These are phyloP conservation scores for Rhodamnia argentea DNA, from an alignment of 345 rosid genomes.

Conservation along the genomic window DNA sequence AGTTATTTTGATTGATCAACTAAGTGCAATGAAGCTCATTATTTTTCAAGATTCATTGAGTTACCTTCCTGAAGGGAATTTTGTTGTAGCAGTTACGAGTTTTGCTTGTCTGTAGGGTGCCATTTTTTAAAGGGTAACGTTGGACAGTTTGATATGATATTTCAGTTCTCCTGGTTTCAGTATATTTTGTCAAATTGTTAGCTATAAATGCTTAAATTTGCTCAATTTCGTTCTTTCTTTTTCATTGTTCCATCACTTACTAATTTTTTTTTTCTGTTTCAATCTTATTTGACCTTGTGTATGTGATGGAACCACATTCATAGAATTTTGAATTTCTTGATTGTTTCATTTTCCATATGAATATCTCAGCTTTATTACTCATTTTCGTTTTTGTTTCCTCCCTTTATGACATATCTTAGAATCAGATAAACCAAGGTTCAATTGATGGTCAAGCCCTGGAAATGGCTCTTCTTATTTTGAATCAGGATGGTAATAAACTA, in stretches of 20 bases:
- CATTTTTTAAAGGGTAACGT: background rate
- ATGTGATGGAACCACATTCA: background rate
- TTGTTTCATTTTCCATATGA: background rate
- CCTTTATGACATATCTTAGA: constrained; percentile 41
- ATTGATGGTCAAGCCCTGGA: constrained; percentile 47
- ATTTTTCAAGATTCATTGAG: background rate
- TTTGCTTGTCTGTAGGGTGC: background rate
- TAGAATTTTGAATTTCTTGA: background rate
- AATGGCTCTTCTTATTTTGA: constrained; percentile 58
- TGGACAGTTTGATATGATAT: background rate
- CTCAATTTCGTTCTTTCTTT: background rate
- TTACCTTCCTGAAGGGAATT: background rate
- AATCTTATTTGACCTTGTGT: background rate
- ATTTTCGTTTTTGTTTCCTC: background rate
- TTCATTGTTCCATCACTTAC: background rate
- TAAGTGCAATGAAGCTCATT: background rate
- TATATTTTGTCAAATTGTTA: background rate
- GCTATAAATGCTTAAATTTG: background rate
- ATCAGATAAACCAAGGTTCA: constrained; percentile 40
- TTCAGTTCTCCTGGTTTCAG: background rate
- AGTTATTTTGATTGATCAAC: background rate
- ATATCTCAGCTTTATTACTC: background rate
- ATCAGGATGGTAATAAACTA: constrained; percentile 45
- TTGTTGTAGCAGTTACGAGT: background rate
- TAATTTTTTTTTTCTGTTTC: background rate